These are phyloP conservation scores for Monascus ruber DNA, from an alignment of 2,329 filamentous ascomycete genomes.

Conservation along the genomic window DNA sequence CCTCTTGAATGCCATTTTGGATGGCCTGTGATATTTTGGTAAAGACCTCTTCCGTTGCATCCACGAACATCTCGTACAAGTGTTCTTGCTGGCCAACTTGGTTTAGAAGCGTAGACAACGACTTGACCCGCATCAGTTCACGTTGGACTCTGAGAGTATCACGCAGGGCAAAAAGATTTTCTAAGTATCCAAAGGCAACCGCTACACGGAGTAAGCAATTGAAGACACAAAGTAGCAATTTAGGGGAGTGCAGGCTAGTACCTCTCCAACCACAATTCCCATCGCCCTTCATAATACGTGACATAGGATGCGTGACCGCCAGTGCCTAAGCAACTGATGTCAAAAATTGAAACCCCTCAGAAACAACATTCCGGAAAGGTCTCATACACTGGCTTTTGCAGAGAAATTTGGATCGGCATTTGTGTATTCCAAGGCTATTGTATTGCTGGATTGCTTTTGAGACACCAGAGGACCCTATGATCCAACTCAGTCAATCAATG, in stretches of 20 bases:
- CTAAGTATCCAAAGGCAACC: slow-evolving; percentile 86
- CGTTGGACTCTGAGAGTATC: slow-evolving; percentile 54
- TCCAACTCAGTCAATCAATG: slow-evolving; percentile 12
- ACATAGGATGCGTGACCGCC: slow-evolving; percentile 73
- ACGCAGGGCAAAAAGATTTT: slow-evolving; percentile 61
- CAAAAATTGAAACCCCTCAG: slow-evolving; percentile 3
- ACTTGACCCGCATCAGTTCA: slow-evolving; percentile 62
- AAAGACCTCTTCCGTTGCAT: slow-evolving; percentile 60
- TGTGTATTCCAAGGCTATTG: slow-evolving; percentile 75
- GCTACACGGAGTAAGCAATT: slow-evolving; percentile 42
- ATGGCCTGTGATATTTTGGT: slow-evolving; percentile 50
- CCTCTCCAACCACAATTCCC: slow-evolving; percentile 98
- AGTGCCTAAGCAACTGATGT: slow-evolving; percentile 50
- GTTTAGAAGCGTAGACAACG: slow-evolving; percentile 58
- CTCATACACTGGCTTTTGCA: slow-evolving; percentile 66
- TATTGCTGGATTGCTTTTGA: slow-evolving; percentile 61
- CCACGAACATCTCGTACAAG: slow-evolving; percentile 72
- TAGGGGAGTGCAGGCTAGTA: slow-evolving; percentile 39
- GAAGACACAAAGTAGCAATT: slow-evolving; percentile 2
- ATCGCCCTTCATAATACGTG: slow-evolving; percentile 78
- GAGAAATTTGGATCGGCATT: slow-evolving; percentile 76
- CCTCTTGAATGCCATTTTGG: slow-evolving; percentile 43
- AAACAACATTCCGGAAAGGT: background rate
- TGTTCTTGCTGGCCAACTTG: slow-evolving; percentile 57
- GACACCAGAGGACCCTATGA: slow-evolving; percentile 72